These are phyloP conservation scores for Aspergillus indologenus DNA, from an alignment of 495 filamentous ascomycete genomes.

Conservation along the genomic window DNA sequence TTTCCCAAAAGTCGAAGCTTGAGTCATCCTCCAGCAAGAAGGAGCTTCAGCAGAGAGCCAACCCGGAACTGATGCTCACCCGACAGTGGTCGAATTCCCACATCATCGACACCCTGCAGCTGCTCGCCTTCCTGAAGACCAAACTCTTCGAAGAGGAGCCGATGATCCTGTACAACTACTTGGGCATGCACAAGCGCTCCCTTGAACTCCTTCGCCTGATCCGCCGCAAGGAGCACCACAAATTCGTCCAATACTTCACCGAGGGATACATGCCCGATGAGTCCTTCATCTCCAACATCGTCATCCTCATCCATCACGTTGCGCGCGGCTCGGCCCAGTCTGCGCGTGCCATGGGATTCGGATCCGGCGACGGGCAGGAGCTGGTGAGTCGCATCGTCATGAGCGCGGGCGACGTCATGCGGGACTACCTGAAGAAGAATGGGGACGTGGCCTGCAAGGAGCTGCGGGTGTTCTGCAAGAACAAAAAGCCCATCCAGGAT, in stretches of 20 bases:
- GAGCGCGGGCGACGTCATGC: conserved; percentile 30
- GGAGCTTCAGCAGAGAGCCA: conserved; percentile 10
- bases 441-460: conserved; percentile 33
- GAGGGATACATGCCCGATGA: conserved; percentile 28
- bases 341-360: conserved; percentile 19
- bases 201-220: conserved; percentile 28
- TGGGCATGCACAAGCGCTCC: conserved; percentile 33
- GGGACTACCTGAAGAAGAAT: conserved; percentile 28
- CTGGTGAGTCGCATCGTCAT: conserved; percentile 24
- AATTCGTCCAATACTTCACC: conserved; percentile 31
- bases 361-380: background rate
- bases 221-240: conserved; percentile 26
- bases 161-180: conserved; percentile 28
- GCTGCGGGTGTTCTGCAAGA: conserved; percentile 32
- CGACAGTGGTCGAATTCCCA: conserved; percentile 25
- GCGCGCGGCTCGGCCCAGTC: conserved; percentile 24
- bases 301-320: conserved; percentile 26
- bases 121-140: conserved; percentile 27
- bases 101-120: conserved; percentile 25
- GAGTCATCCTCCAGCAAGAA: conserved; percentile 13
- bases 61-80: conserved; percentile 19
- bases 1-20: conserved; percentile 20
- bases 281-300: conserved; percentile 28
- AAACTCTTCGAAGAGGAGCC: conserved; percentile 31
- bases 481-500: conserved; percentile 29